phyloP scores from a whole-genome alignment of 2,329 filamentous ascomycete genomes.

The Verticillium isaacii region DNA sequence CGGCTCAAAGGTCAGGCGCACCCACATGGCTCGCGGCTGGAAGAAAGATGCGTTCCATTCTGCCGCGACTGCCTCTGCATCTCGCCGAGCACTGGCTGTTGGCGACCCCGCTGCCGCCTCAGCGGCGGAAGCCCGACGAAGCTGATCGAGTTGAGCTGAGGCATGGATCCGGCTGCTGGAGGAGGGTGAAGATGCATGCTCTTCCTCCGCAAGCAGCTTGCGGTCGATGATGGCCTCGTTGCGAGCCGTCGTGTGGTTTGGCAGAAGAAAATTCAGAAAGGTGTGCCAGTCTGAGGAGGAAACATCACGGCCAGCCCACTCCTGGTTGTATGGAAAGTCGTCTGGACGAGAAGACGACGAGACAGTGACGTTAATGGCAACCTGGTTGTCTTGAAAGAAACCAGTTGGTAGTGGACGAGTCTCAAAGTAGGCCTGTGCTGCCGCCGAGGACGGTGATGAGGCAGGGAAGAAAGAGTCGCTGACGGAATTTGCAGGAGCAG shows the following conservation, averaged over 20 bases:
- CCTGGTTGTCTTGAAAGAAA: slow-evolving; percentile 4
- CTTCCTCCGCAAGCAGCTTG: slow-evolving; percentile 39
- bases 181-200: slow-evolving; percentile 15
- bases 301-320: slow-evolving; percentile 37
- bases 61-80: slow-evolving; percentile 27
- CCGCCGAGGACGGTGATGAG: slow-evolving; percentile 13
- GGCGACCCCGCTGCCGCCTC: slow-evolving; percentile 13
- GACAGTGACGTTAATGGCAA: slow-evolving; percentile 30
- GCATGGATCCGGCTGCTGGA: slow-evolving; percentile 24
- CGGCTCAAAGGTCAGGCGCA: slow-evolving; percentile 49
- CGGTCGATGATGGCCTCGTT: slow-evolving; percentile 45
- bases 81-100: neutral
- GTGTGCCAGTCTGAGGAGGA: slow-evolving; percentile 52
- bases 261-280: slow-evolving; percentile 52
- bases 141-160: slow-evolving; percentile 36
- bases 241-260: slow-evolving; percentile 35
- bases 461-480: slow-evolving; percentile 5
- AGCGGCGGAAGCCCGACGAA: slow-evolving; percentile 15
- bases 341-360: slow-evolving; percentile 28
- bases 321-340: slow-evolving; percentile 37
- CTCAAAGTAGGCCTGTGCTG: slow-evolving; percentile 42
- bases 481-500: slow-evolving; percentile 29
- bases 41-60: slow-evolving; percentile 58
- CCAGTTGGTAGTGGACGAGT: slow-evolving; percentile 29
- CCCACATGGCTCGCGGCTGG: slow-evolving; percentile 47